Conservation (phyloP, 2,329 filamentous ascomycete species). For the Phyllosticta citrichinensis region DNA sequence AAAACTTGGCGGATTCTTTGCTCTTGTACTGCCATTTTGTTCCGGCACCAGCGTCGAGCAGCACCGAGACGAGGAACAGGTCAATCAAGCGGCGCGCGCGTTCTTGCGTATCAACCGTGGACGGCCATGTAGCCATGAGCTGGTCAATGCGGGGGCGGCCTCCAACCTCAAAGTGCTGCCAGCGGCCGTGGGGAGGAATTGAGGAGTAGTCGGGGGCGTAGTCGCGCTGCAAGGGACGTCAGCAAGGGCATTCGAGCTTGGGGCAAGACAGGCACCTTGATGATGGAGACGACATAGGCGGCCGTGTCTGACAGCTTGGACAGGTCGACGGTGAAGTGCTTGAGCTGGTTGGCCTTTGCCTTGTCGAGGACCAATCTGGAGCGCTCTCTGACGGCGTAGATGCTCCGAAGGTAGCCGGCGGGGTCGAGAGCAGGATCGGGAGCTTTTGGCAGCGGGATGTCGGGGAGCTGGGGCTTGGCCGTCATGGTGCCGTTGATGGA, state of each 20-base stretch:
- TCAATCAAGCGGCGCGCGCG: slow-evolving; percentile 66
- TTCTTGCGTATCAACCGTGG: slow-evolving; percentile 59
- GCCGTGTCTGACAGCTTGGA: slow-evolving; percentile 75
- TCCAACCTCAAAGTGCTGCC: slow-evolving; percentile 78
- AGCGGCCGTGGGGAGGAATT: slow-evolving; percentile 80
- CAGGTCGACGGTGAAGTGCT: slow-evolving; percentile 84
- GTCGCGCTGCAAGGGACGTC: slow-evolving; percentile 45
- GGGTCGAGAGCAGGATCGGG: slow-evolving; percentile 84
- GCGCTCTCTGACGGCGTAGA: slow-evolving; percentile 77
- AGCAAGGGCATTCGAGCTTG: neutral
- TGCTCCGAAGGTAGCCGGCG: slow-evolving; percentile 79
- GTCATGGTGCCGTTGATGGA: slow-evolving; percentile 28
- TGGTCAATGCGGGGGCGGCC: slow-evolving; percentile 64
- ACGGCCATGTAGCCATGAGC: slow-evolving; percentile 59
- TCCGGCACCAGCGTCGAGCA: slow-evolving; percentile 82
- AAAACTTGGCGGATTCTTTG: slow-evolving; percentile 72
- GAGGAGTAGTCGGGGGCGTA: slow-evolving; percentile 56
- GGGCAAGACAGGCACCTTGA: slow-evolving; percentile 57
- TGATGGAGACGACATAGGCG: slow-evolving; percentile 80
- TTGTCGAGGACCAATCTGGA: slow-evolving; percentile 64
- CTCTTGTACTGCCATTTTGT: slow-evolving; percentile 89
- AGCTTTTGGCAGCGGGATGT: slow-evolving; percentile 70
- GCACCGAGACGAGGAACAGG: slow-evolving; percentile 68
- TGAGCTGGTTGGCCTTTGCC: slow-evolving; percentile 65
- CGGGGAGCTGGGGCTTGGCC: slow-evolving; percentile 46